phyloP scores from a whole-genome alignment of 257 asterid genomes.

The Rhazya stricta region DNA sequence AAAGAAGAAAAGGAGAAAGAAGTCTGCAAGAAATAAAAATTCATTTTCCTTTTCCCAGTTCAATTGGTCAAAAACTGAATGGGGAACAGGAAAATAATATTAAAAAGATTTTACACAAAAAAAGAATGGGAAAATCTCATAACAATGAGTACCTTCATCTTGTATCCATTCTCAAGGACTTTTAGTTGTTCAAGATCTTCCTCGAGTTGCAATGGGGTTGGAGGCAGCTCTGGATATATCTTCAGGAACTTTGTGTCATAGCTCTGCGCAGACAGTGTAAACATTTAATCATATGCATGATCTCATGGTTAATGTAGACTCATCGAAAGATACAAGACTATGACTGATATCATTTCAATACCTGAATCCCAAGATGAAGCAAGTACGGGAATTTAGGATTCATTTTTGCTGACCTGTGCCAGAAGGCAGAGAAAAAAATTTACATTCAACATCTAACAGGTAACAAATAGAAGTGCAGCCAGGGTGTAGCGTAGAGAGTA shows the following conservation, averaged over 20 bases:
- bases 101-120: neutral
- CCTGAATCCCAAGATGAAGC: constrained; percentile 96
- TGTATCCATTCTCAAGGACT: constrained; percentile 94
- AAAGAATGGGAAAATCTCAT: neutral
- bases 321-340: neutral
- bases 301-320: constrained; percentile 2
- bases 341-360: constrained; percentile 12
- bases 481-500: constrained; percentile 15
- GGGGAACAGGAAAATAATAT: neutral
- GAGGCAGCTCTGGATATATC: constrained; percentile 59
- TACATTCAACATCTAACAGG: constrained; percentile 7
- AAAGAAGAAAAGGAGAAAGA: neutral
- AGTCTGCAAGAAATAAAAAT: too few relatives aligned
- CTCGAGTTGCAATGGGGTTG: constrained; percentile 87
- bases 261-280: constrained; percentile 46
- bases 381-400: constrained; percentile 71
- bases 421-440: constrained; percentile 3
- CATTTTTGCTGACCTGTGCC: constrained; percentile 61
- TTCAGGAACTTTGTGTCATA: constrained; percentile 73
- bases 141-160: constrained; percentile 61
- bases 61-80: neutral
- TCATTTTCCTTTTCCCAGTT: neutral
- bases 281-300: constrained; percentile 3
- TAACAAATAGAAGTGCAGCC: neutral
- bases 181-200: constrained; percentile 96